A percentile compares a stretch with the other conserved stretches of the same genome.
Evolutionary conservation across 1,284 basidiomycete genomes (phyloP).

Genomic region (Rhodotorula sp.): DNA sequence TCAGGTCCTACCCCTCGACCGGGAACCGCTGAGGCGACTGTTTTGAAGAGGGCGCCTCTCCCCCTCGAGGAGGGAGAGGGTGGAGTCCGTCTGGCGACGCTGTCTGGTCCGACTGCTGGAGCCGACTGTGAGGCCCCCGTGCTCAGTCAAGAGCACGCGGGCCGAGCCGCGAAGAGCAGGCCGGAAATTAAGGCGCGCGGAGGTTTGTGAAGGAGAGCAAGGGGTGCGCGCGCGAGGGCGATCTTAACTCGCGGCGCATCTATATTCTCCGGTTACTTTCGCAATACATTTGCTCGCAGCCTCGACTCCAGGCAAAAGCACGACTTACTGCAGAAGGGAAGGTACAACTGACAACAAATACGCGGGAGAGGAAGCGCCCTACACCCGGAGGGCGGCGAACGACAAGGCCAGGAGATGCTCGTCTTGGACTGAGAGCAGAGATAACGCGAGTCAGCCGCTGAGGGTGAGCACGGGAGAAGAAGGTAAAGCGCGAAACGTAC

Average conservation of each 20-base stretch:
- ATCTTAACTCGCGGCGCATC: not conserved
- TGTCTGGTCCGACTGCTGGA: conserved; percentile 27
- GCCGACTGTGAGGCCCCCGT: not conserved
- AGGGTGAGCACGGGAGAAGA: not conserved
- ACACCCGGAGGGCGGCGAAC: not conserved
- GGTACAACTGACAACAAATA: not conserved
- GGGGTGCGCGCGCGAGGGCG: not conserved
- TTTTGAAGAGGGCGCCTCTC: conserved; percentile 21
- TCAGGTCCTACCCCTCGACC: conserved; percentile 34
- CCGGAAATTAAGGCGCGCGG: conserved; percentile 29
- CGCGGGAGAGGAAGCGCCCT: not conserved
- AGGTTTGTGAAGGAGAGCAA: conserved; percentile 9
- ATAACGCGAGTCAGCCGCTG: not conserved
- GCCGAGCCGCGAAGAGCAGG: conserved; percentile 15
- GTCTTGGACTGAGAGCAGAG: not conserved
- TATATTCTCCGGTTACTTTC: no score
- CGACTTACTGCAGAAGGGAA: not conserved
- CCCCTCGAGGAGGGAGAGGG: not conserved
- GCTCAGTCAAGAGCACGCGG: not conserved
- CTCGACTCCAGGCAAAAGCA: no score
- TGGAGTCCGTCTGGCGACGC: conserved; percentile 19
- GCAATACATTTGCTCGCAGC: no score
- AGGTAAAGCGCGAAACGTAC: not conserved
- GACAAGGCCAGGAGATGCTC: not conserved
- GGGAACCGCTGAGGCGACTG: conserved; percentile 29